A percentile compares a stretch with the other conserved stretches of the same genome.
Evolutionary conservation across 345 rosid species (phyloP).

Genomic region (Corymbia maculata): DNA sequence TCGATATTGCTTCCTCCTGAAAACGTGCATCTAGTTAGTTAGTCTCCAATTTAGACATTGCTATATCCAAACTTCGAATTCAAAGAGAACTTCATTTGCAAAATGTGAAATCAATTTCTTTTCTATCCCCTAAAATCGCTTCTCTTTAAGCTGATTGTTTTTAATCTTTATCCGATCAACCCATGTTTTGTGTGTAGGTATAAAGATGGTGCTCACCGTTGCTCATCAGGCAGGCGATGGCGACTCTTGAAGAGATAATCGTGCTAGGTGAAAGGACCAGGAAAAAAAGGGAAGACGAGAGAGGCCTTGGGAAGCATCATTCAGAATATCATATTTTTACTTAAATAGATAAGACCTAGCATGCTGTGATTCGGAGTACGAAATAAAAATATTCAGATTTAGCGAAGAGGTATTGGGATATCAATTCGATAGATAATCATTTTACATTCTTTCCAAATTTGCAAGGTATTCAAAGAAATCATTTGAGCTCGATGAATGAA

Average conservation of each 20-base stretch:
- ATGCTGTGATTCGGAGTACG: no score
- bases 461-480: no score
- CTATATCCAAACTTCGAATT: not conserved
- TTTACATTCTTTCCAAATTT: no score
- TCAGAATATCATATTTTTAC: not conserved
- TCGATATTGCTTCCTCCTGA: not conserved
- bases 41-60: not conserved
- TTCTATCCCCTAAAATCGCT: not conserved
- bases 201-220: not conserved
- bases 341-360: no score
- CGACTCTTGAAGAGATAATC: not conserved
- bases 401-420: no score
- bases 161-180: not conserved
- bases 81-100: not conserved
- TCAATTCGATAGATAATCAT: no score
- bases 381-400: no score
- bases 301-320: not conserved
- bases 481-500: no score
- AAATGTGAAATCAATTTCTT: not conserved
- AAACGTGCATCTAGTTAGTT: not conserved
- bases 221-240: not conserved
- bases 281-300: not conserved
- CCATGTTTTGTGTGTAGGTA: not conserved
- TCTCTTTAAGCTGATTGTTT: not conserved
- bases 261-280: not conserved